Percentiles rank a stretch among this genome's conserved stretches.
Conservation (phyloP, 345 rosid species). For the thale cress (Arabidopsis thaliana) region DNA sequence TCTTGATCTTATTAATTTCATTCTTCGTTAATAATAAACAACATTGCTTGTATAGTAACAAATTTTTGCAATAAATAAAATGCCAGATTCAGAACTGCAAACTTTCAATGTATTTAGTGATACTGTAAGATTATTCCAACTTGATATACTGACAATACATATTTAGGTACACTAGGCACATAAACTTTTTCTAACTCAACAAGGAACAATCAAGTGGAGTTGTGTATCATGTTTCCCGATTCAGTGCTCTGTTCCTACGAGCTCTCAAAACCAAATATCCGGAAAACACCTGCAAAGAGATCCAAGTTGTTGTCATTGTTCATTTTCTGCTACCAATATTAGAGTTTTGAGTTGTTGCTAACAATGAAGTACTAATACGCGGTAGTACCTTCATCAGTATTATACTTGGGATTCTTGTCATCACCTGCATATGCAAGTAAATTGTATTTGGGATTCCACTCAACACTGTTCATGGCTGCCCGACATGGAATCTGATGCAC, state of each 20-base stretch:
- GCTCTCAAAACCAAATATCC: slow-evolving; percentile 86
- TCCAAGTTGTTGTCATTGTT: slow-evolving; percentile 16
- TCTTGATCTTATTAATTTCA: slow-evolving; percentile 18
- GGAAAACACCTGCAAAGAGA: slow-evolving; percentile 76
- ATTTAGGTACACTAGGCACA: background rate
- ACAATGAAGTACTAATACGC: background rate
- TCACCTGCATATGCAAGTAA: slow-evolving; percentile 97
- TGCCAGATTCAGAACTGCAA: background rate
- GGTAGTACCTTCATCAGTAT: slow-evolving; percentile 80
- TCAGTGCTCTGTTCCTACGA: slow-evolving; percentile 45
- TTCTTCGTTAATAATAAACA: slow-evolving; percentile 31
- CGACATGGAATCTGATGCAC: slow-evolving; percentile 95
- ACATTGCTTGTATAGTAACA: slow-evolving; percentile 27
- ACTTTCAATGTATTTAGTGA: slow-evolving; percentile 15
- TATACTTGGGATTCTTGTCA: slow-evolving; percentile 89
- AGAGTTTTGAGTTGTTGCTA: slow-evolving; percentile 1
- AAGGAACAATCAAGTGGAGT: slow-evolving; percentile 5
- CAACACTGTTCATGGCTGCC: slow-evolving; percentile 97
- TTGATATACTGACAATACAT: slow-evolving; percentile 3
- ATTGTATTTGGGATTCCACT: slow-evolving; percentile 95
- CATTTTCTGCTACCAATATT: background rate
- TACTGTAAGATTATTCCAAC: slow-evolving; percentile 19
- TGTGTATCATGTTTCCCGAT: background rate
- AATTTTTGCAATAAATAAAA: slow-evolving; percentile 31
- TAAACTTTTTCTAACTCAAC: background rate